Evolutionary conservation across 1,284 basidiomycete genomes (phyloP), one percentile per base, ranked within the genome.

Genomic region (Ceratobasidium sp.): DNA sequence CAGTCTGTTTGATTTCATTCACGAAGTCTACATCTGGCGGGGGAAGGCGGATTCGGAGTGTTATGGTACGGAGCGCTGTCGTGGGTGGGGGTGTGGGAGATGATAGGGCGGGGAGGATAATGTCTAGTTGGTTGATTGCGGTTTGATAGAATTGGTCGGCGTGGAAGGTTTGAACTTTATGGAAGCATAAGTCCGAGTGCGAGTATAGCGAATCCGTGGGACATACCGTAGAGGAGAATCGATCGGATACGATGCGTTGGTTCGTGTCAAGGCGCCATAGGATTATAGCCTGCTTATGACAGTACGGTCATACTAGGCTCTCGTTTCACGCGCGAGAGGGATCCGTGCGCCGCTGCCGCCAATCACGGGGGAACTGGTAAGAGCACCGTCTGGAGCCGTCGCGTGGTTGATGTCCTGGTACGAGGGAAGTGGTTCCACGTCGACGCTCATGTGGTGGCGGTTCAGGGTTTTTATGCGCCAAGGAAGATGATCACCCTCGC

Each of bases 61-160:
- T 75, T 28, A 75, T 75, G 20, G 71, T 75, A 12, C 71, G 71
- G 15, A 75, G 60, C 9, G 58, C 33, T 9, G 58, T 75, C n/a
- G 60, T 64, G n/a, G 58, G 3, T 12, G 71, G 71, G 20, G 64
- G 60, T 2, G 58, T 23, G 23, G 42, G n/a, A 2, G 20, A 23
- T 10, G 58, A n/a, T 13, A 75, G 46, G 20, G 58, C 71, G n/a
- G 42, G 44, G n/a, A 75, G 33, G 15, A 75, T 10, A 3, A 61
- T n/a, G 28, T 75, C 49, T 7, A 75, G 53, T 40, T 75, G 71
- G 42, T 40, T 49, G 46, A 46, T 46, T 15, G 71, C 71, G 33
- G 71, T 28, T 26, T 75, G 71, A 28, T 75, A 75, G 49, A 75
- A 60, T 18, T 51, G 39, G 42, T 49, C 44, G 1, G 71, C 58